Evolutionary conservation across 1,284 basidiomycete species (phyloP).

Genomic region (Somion occarium): DNA sequence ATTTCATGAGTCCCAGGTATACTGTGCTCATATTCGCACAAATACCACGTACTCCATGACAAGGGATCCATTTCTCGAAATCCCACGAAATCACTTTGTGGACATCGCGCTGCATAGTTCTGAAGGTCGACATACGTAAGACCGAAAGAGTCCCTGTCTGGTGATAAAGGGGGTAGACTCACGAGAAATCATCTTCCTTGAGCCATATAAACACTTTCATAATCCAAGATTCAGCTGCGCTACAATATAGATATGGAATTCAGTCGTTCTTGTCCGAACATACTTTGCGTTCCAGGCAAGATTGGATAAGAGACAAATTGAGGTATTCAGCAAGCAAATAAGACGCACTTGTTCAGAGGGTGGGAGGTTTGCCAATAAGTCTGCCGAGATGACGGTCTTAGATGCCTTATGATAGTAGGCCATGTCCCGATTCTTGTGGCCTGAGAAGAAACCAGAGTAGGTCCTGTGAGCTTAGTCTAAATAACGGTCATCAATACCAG

Average conservation of each 20-base stretch:
- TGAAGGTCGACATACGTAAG: too few relatives aligned
- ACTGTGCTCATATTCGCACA: neutral
- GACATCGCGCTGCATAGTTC: conserved; percentile 70
- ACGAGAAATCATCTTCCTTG: conserved; percentile 60
- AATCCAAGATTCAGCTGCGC: conserved; percentile 42
- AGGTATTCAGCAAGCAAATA: neutral
- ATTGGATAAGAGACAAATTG: too few relatives aligned
- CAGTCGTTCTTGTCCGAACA: too few relatives aligned
- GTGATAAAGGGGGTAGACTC: too few relatives aligned
- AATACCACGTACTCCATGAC: conserved; percentile 68
- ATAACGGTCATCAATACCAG: too few relatives aligned
- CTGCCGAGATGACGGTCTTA: conserved; percentile 81
- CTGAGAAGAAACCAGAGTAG: conserved; percentile 66
- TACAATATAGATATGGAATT: conserved; percentile 29
- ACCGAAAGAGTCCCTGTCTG: conserved; percentile 1
- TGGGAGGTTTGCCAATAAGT: conserved; percentile 89
- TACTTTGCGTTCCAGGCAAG: too few relatives aligned
- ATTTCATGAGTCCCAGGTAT: conserved; percentile 6
- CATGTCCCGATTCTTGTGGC: conserved; percentile 82
- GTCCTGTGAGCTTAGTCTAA: neutral
- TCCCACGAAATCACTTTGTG: conserved; percentile 78
- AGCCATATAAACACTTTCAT: conserved; percentile 53
- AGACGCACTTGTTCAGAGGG: conserved; percentile 76
- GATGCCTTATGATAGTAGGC: conserved; percentile 81
- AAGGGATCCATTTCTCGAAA: conserved; percentile 87